These are phyloP conservation scores for Ceratocystis alfenasii DNA, from an alignment of 2,329 filamentous ascomycete genomes.

Conservation along the genomic window DNA sequence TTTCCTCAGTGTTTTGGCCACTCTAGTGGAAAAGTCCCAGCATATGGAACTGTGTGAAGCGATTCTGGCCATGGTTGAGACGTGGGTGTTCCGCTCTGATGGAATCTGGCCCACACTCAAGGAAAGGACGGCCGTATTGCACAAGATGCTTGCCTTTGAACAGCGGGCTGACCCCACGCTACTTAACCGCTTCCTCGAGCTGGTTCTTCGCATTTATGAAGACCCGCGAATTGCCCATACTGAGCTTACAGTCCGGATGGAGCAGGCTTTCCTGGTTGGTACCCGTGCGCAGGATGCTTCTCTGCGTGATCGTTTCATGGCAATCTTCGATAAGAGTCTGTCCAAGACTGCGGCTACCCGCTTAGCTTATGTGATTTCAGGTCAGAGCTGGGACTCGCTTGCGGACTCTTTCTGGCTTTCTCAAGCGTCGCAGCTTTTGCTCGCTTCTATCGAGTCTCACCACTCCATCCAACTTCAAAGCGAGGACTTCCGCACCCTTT, in stretches of 20 bases:
- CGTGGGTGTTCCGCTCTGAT: conserved; percentile 90
- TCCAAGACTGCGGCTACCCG: conserved; percentile 85
- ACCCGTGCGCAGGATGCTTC: conserved; percentile 86
- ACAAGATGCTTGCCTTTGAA: conserved; percentile 97
- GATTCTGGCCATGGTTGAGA: conserved; percentile 84
- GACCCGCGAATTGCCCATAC: conserved; percentile 91
- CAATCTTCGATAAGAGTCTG: conserved; percentile 87
- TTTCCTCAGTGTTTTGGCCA: conserved; percentile 88
- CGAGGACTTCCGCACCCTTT: conserved; percentile 72
- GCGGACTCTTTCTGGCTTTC: conserved; percentile 93
- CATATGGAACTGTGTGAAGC: conserved; percentile 81
- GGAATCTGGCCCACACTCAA: conserved; percentile 96
- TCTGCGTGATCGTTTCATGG: conserved; percentile 94
- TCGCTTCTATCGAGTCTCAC: conserved; percentile 82
- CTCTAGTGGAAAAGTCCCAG: conserved; percentile 86
- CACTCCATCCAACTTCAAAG: conserved; percentile 63
- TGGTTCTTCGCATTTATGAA: conserved; percentile 96
- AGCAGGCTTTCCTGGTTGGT: conserved; percentile 95
- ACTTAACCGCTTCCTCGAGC: conserved; percentile 82
- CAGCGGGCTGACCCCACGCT: conserved; percentile 69
- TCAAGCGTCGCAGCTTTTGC: conserved; percentile 83
- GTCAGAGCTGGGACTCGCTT: conserved; percentile 95
- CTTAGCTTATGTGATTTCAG: conserved; percentile 74
- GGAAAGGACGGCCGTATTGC: conserved; percentile 96
- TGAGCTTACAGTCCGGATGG: conserved; percentile 90